Evolutionary conservation across 495 filamentous ascomycete genomes (phyloP).

Genomic region (Halenospora varia): DNA sequence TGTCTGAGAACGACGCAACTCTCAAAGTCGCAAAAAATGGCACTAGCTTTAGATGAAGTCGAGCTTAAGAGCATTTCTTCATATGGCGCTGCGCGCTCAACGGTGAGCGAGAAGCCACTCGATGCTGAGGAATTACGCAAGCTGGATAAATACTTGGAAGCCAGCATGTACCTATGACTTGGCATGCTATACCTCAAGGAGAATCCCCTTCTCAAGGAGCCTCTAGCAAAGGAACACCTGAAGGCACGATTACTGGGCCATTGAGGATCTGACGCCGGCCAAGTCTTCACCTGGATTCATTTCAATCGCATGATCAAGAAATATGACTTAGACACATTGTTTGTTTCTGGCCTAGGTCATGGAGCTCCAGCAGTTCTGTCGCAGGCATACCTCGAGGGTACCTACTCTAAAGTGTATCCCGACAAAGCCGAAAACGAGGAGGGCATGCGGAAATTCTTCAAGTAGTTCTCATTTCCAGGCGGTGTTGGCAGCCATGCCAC

Average conservation of each 20-base stretch:
- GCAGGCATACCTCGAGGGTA: slow-evolving; percentile 69
- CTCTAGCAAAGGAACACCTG: slow-evolving; percentile 57
- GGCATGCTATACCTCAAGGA: slow-evolving; percentile 72
- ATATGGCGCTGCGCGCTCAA: slow-evolving; percentile 62
- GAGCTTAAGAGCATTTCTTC: slow-evolving; percentile 50
- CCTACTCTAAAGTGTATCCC: slow-evolving; percentile 67
- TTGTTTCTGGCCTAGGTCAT: slow-evolving; percentile 69
- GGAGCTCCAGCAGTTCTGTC: slow-evolving; percentile 66
- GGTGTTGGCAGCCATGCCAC: slow-evolving; percentile 70
- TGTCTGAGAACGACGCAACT: too few species aligned
- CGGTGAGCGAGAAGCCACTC: slow-evolving; percentile 50
- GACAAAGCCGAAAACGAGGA: slow-evolving; percentile 59
- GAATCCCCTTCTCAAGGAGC: slow-evolving; percentile 62
- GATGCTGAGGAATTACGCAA: slow-evolving; percentile 59
- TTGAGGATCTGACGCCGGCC: slow-evolving; percentile 70
- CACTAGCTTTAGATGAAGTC: slow-evolving; percentile 27
- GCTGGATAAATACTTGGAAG: slow-evolving; percentile 63
- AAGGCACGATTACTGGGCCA: slow-evolving; percentile 68
- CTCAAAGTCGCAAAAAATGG: too few species aligned
- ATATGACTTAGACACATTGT: slow-evolving; percentile 64
- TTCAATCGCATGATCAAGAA: slow-evolving; percentile 75
- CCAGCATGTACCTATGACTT: slow-evolving; percentile 66
- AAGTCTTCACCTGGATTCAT: slow-evolving; percentile 73
- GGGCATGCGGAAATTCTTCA: slow-evolving; percentile 68
- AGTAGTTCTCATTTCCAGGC: slow-evolving; percentile 76